A percentile compares a stretch with the other conserved stretches of the same genome.
Evolutionary conservation across 75 land plant genomes (phyloP).

Genomic region (Selaginella tamariscina): DNA sequence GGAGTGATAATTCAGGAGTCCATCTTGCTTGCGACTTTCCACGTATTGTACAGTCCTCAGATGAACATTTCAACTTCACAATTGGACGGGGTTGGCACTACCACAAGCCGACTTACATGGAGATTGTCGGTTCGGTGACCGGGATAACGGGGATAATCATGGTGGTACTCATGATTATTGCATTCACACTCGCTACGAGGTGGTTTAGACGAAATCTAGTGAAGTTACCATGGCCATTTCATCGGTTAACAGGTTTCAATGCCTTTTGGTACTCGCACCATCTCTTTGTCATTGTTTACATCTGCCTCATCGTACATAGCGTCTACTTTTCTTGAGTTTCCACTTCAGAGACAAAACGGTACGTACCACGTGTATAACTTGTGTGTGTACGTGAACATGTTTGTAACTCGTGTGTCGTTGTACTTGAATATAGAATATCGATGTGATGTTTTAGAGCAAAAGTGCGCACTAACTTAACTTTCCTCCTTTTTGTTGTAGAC

Average conservation of each 20-base stretch:
- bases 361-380: not conserved
- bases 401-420: not conserved
- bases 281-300: slow-evolving; percentile 24
- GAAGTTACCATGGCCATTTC: slow-evolving; percentile 27
- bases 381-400: not conserved
- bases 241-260: slow-evolving; percentile 28
- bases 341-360: slow-evolving; percentile 27
- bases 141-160: slow-evolving; percentile 22
- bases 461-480: not conserved
- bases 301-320: slow-evolving; percentile 21
- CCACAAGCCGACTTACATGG: slow-evolving; percentile 19
- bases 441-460: not conserved
- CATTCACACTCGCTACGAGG: slow-evolving; percentile 18
- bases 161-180: slow-evolving; percentile 23
- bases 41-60: slow-evolving; percentile 14
- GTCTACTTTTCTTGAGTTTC: slow-evolving; percentile 20
- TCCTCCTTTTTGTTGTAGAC: slow-evolving; percentile 34
- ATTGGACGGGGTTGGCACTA: slow-evolving; percentile 20
- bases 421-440: too few relatives aligned
- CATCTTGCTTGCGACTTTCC: slow-evolving; percentile 29
- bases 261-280: slow-evolving; percentile 34
- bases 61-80: slow-evolving; percentile 5
- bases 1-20: slow-evolving; percentile 21
- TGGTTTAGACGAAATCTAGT: slow-evolving; percentile 18
- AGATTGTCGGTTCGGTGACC: slow-evolving; percentile 14